Evolutionary conservation across 192 early-diverging fungal genomes (phyloP).

Genomic region (Backusella circina): DNA sequence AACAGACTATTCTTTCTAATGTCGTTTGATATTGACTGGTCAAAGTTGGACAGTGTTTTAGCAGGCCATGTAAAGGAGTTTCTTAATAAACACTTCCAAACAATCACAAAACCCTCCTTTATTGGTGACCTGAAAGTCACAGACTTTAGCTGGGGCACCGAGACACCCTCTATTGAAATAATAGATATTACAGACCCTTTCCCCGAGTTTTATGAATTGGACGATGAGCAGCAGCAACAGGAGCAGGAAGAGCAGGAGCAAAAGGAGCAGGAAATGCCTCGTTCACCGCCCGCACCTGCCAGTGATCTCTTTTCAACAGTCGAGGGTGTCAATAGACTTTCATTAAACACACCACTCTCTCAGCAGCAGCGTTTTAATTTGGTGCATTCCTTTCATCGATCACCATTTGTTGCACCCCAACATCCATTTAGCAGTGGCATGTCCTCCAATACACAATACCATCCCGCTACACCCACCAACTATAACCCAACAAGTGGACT

Average conservation of each 20-base stretch:
- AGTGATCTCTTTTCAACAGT: conserved; percentile 22
- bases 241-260: neutral
- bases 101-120: conserved; percentile 60
- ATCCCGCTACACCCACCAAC: neutral
- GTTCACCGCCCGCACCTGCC: neutral
- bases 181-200: conserved; percentile 71
- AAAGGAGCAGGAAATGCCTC: neutral
- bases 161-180: conserved; percentile 68
- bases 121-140: conserved; percentile 70
- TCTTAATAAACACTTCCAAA: conserved; percentile 62
- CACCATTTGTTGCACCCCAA: conserved; percentile 34
- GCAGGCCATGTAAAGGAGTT: conserved; percentile 61
- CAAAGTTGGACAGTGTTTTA: conserved; percentile 60
- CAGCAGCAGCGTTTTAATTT: conserved; percentile 27
- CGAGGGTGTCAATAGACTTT: neutral
- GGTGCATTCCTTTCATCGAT: conserved; percentile 31
- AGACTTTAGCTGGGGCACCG: conserved; percentile 63
- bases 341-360: conserved; percentile 2
- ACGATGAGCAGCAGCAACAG: conserved; percentile 24
- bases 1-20: no score
- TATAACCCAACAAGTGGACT: neutral
- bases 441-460: neutral
- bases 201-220: conserved; percentile 72
- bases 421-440: conserved; percentile 27
- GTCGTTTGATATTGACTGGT: conserved; percentile 72